These are phyloP conservation scores for Aspergillus steynii DNA, from an alignment of 495 filamentous ascomycete species.

Conservation along the genomic window DNA sequence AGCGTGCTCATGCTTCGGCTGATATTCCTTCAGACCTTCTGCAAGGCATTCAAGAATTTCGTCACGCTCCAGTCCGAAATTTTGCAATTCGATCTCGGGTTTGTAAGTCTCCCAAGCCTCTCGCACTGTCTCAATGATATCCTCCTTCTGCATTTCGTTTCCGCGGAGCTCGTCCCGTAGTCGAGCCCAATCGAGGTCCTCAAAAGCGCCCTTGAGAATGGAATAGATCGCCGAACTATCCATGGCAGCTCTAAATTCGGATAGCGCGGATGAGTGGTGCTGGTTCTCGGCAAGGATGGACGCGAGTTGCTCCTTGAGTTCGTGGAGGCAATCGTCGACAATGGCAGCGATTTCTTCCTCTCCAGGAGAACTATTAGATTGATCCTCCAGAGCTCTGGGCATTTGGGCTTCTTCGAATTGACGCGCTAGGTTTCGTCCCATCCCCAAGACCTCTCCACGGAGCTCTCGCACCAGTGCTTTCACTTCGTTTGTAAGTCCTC, in stretches of 20 bases:
- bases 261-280: conserved; percentile 58
- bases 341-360: conserved; percentile 74
- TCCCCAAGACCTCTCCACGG: conserved; percentile 87
- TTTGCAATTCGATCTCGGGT: conserved; percentile 85
- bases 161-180: conserved; percentile 36
- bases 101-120: conserved; percentile 91
- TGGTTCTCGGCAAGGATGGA: conserved; percentile 71
- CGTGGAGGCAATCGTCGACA: conserved; percentile 73
- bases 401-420: conserved; percentile 69
- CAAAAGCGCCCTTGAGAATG: conserved; percentile 74
- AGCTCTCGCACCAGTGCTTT: conserved; percentile 87
- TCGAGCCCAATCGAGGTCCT: conserved; percentile 54
- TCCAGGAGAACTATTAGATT: conserved; percentile 49
- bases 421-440: conserved; percentile 86
- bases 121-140: conserved; percentile 79
- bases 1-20: conserved; percentile 54
- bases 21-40: conserved; percentile 78
- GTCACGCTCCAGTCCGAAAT: conserved; percentile 83
- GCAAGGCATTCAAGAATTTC: conserved; percentile 82
- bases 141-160: conserved; percentile 64
- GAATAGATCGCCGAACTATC: conserved; percentile 80
- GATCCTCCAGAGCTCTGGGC: conserved; percentile 41
- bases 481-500: conserved; percentile 83
- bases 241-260: conserved; percentile 52
- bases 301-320: conserved; percentile 80